Conservation (phyloP, 1,139 yeast genomes). For the Debaryomyces singareniensis region DNA sequence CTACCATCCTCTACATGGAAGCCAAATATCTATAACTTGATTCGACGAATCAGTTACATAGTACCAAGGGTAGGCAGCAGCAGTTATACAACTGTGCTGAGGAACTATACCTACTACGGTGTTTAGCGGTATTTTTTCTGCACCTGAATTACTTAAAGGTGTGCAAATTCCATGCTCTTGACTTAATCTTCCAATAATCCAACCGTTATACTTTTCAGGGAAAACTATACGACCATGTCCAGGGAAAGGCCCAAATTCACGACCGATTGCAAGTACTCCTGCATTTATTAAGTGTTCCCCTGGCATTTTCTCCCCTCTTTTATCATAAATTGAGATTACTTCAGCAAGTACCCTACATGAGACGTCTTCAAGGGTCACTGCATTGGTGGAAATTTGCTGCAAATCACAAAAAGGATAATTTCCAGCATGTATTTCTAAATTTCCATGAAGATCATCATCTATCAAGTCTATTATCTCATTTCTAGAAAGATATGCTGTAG, state of each 20-base stretch:
- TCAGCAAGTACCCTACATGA: constrained; percentile 59
- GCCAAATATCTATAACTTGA: constrained; percentile 60
- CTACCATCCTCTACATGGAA: constrained; percentile 59
- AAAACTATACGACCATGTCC: constrained; percentile 43
- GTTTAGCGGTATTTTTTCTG: constrained; percentile 44
- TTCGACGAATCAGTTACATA: constrained; percentile 46
- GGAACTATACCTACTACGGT: constrained; percentile 53
- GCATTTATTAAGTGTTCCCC: constrained; percentile 67
- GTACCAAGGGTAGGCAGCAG: constrained; percentile 57
- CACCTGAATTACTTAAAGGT: constrained; percentile 20
- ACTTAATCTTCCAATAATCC: constrained; percentile 54
- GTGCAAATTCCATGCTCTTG: constrained; percentile 62
- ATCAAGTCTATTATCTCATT: constrained; percentile 15
- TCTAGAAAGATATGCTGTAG: constrained; percentile 31
- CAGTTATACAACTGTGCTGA: constrained; percentile 73
- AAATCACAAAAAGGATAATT: constrained; percentile 68
- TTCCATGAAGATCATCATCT: constrained; percentile 32
- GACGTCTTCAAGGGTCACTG: constrained; percentile 41
- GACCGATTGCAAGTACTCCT: constrained; percentile 64
- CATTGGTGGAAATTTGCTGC: constrained; percentile 68
- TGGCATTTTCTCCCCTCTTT: constrained; percentile 38
- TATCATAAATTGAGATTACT: constrained; percentile 54
- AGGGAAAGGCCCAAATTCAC: constrained; percentile 51
- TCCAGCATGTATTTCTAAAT: constrained; percentile 72
- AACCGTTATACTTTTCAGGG: constrained; percentile 34